Evolutionary conservation across 495 filamentous ascomycete genomes (phyloP).

Genomic region (Viridothelium virens): DNA sequence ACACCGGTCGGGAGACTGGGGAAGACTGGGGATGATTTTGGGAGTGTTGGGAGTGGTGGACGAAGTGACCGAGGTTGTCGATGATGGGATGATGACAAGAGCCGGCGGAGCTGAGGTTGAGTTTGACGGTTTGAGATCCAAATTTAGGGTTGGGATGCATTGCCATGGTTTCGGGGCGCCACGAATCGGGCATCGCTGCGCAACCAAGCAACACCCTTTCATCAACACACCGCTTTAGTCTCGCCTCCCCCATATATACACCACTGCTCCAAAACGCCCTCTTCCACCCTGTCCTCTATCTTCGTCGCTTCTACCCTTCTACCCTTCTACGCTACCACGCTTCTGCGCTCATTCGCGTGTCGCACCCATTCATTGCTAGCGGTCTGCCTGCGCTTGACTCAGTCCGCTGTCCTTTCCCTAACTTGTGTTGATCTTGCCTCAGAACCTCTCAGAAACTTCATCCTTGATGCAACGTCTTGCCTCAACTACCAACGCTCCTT

Average conservation of each 20-base stretch:
- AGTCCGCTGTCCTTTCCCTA: not conserved
- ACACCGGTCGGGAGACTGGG: too few relatives aligned
- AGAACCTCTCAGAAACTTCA: slow-evolving; percentile 6
- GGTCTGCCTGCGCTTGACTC: not conserved
- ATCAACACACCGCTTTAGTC: slow-evolving; percentile 4
- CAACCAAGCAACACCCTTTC: not conserved
- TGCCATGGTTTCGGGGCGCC: slow-evolving; percentile 1
- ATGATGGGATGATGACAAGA: too few relatives aligned
- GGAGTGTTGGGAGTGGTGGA: not conserved
- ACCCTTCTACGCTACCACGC: not conserved
- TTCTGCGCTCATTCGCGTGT: not conserved
- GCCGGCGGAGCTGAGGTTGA: not conserved
- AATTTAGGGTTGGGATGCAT: not conserved
- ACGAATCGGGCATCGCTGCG: not conserved
- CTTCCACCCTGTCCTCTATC: not conserved
- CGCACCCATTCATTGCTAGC: slow-evolving; percentile 3
- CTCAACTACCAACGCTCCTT: slow-evolving; percentile 12
- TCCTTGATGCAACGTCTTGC: not conserved
- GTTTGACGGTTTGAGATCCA: not conserved
- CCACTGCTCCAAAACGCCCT: too few relatives aligned
- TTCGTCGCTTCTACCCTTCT: not conserved
- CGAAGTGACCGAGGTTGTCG: not conserved
- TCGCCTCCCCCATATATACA: slow-evolving; percentile 1
- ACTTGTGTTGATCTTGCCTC: not conserved
- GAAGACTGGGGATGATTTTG: not conserved